Percentiles rank a stretch among this genome's conserved stretches.
Evolutionary conservation across 805 yeast species (phyloP).

Genomic region (Kazachstania taianensis): DNA sequence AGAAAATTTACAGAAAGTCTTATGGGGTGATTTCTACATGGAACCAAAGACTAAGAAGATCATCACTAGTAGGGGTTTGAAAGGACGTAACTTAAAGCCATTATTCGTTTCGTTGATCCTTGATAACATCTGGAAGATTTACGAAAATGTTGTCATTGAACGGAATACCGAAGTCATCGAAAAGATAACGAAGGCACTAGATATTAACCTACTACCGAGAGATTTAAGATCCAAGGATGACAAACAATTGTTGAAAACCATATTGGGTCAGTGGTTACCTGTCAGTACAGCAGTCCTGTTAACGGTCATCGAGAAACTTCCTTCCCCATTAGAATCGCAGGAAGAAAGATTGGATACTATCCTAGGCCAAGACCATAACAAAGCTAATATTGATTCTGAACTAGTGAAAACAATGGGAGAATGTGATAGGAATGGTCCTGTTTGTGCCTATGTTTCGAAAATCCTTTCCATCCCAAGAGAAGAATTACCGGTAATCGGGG

Average conservation of each 20-base stretch:
- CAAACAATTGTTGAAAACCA: slow-evolving; percentile 46
- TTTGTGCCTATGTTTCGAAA: slow-evolving; percentile 76
- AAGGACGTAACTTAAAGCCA: slow-evolving; percentile 59
- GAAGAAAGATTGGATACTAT: slow-evolving; percentile 56
- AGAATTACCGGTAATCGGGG: slow-evolving; percentile 55
- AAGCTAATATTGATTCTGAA: slow-evolving; percentile 34
- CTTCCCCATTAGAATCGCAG: slow-evolving; percentile 78
- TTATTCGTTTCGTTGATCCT: slow-evolving; percentile 78
- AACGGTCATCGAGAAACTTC: slow-evolving; percentile 74
- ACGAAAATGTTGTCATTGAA: slow-evolving; percentile 55
- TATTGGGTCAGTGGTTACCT: slow-evolving; percentile 93
- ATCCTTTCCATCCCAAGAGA: slow-evolving; percentile 75
- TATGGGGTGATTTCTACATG: slow-evolving; percentile 90
- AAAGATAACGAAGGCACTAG: slow-evolving; percentile 63
- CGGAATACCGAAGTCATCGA: slow-evolving; percentile 61
- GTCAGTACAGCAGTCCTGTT: slow-evolving; percentile 76
- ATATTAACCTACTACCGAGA: slow-evolving; percentile 58
- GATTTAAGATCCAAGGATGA: slow-evolving; percentile 75
- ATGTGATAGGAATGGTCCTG: slow-evolving; percentile 62
- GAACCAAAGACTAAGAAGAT: slow-evolving; percentile 88
- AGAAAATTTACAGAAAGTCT: slow-evolving; percentile 65
- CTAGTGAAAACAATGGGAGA: slow-evolving; percentile 47
- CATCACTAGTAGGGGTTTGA: slow-evolving; percentile 52
- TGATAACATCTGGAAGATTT: slow-evolving; percentile 88
- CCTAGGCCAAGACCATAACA: slow-evolving; percentile 33